Conservation (phyloP, 2,329 filamentous ascomycete species). For the Calonectria pauciramosa region DNA sequence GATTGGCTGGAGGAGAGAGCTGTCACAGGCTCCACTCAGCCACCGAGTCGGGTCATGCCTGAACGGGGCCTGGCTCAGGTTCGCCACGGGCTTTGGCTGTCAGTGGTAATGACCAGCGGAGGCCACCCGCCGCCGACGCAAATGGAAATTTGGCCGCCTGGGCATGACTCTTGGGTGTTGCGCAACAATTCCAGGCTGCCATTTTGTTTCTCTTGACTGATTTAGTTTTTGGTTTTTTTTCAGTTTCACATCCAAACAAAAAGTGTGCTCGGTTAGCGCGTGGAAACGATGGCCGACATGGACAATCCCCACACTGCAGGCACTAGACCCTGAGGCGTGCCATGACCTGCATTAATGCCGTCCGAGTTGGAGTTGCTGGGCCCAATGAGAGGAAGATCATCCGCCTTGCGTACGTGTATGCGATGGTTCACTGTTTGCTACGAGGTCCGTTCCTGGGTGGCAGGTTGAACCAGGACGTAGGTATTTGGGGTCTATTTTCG, state of each 20-base stretch:
- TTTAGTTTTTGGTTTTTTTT: background rate
- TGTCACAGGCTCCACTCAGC: slow-evolving; percentile 24
- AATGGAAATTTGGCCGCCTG: background rate
- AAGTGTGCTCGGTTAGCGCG: background rate
- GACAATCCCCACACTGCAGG: background rate
- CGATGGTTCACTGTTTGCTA: background rate
- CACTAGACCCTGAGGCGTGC: background rate
- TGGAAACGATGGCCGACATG: background rate
- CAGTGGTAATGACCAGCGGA: slow-evolving; percentile 11
- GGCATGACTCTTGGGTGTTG: background rate
- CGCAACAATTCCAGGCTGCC: background rate
- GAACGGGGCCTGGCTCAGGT: background rate
- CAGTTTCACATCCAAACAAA: background rate
- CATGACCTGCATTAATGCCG: slow-evolving; percentile 7
- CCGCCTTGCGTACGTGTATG: background rate
- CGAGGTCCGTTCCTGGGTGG: background rate
- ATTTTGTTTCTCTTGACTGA: background rate
- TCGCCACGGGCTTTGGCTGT: slow-evolving; percentile 8
- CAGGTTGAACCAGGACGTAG: background rate
- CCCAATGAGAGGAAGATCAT: background rate
- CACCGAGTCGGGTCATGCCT: slow-evolving; percentile 34
- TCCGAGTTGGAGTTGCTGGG: background rate
- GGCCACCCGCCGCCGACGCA: slow-evolving; percentile 23
- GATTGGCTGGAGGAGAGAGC: slow-evolving; percentile 1
- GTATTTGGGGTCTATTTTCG: background rate